Percentiles rank a stretch among this genome's conserved stretches.
phyloP scores from a whole-genome alignment of 1,139 yeast genomes.

The Debaryomyces sp. region DNA sequence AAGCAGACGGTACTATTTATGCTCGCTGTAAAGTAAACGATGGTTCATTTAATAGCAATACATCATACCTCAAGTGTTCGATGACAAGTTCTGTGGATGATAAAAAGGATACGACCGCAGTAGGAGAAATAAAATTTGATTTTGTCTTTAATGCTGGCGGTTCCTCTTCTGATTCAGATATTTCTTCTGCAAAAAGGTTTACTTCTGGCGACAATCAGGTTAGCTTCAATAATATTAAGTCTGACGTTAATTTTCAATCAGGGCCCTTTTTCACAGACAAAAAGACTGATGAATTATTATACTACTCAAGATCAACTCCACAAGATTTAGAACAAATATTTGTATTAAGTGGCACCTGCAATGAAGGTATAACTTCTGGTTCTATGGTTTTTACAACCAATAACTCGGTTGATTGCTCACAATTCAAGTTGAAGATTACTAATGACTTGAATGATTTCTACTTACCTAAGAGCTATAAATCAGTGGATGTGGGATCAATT shows the following conservation, averaged over 20 bases:
- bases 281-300: constrained; percentile 13
- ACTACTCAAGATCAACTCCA: constrained; percentile 22
- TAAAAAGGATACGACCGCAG: constrained; percentile 9
- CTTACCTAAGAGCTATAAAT: constrained; percentile 15
- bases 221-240: constrained; percentile 16
- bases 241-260: constrained; percentile 12
- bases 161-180: constrained; percentile 17
- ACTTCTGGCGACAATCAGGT: constrained; percentile 11
- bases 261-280: constrained; percentile 18
- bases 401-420: constrained; percentile 17
- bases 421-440: constrained; percentile 15
- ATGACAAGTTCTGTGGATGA: constrained; percentile 10
- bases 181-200: constrained; percentile 15
- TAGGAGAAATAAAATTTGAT: constrained; percentile 20
- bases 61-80: constrained; percentile 16
- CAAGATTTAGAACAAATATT: constrained; percentile 18
- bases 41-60: constrained; percentile 15
- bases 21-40: constrained; percentile 17
- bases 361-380: constrained; percentile 18
- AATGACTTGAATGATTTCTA: constrained; percentile 20
- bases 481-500: constrained; percentile 5
- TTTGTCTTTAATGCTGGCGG: constrained; percentile 25
- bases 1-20: constrained; percentile 12
- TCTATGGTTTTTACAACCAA: constrained; percentile 15
- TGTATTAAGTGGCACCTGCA: constrained; percentile 18